Evolutionary conservation across 78 protist species (phyloP).

Genomic region (Thecamonas trahens): DNA sequence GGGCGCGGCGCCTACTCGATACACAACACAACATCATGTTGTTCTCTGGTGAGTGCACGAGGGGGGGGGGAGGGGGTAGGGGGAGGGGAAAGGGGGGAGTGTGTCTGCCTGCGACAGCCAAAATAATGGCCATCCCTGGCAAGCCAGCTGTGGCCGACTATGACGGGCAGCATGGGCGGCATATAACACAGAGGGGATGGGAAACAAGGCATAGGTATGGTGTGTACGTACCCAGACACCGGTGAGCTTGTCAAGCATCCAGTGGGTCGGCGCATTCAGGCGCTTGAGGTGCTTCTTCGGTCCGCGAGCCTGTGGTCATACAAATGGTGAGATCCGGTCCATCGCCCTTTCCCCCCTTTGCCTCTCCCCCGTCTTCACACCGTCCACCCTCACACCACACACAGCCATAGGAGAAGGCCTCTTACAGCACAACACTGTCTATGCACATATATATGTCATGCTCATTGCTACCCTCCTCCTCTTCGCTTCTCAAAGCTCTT

Average conservation of each 20-base stretch:
- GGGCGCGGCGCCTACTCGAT: constrained; percentile 94
- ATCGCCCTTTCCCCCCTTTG: no score
- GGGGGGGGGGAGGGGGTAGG: not conserved
- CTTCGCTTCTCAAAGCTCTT: no score
- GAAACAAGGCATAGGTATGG: not conserved
- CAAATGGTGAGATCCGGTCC: no score
- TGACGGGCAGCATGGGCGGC: not conserved
- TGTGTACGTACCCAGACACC: constrained; percentile 73
- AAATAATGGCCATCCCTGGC: not conserved
- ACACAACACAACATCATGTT: no score
- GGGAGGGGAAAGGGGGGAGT: not conserved
- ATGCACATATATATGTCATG: no score
- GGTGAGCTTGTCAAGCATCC: constrained; percentile 97
- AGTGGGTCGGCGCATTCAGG: constrained; percentile 92
- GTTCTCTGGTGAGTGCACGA: not conserved
- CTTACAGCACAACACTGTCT: no score
- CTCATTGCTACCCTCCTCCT: no score
- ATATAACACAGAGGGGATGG: not conserved
- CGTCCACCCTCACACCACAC: no score
- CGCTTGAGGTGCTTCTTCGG: constrained; percentile 97
- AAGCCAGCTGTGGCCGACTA: not conserved
- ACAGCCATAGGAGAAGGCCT: no score
- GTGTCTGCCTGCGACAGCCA: no score
- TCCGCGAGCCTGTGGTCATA: constrained; percentile 69
- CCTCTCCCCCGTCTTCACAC: no score